Evolutionary conservation across 768 basidiomycete species (phyloP), one percentile per base, ranked within the genome.

Genomic region (Aureoboletus auriporus): DNA sequence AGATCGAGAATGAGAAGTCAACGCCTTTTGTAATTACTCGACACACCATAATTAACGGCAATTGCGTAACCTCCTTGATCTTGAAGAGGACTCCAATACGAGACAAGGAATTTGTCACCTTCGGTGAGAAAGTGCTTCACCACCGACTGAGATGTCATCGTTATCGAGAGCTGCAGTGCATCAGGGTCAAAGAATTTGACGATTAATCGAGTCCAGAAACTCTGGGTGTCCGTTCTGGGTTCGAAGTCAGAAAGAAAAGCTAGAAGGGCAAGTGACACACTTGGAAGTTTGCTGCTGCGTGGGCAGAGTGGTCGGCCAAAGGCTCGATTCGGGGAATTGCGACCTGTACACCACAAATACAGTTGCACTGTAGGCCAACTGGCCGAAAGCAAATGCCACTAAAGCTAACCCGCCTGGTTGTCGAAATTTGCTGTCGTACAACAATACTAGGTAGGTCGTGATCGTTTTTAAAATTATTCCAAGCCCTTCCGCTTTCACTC

Each of bases 41-140:
- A 63, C 79, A 42, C 44, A 89, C 95, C 96, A 63, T 98, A 99
- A 66, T 97, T 98, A 34, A 88, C 86, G 11, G 96, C 95, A 11
- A 98, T 75, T 0, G 94, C 95, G 65, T 96, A 98, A 2, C 93
- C 94, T 5, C 92, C 95, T 67, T 97, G 93, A 63, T 94, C 87
- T 39, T 82, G 73, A 42, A 95, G 69, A 28, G 87, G 83, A 50
- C 92, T 93, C 60, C 91, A 82, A 63, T 79, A 81, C 0, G 90
- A 89, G 14, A 99, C 75, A 10, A 95, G 77, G 38, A 98, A 71
- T 60, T 96, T 92, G 66, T 99, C 96, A 4, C 91, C 93, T 61
- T 98, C 96, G 0, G 95, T 98, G 26, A 99, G 72, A 54, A 97
- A 79, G 65, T 98, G 96, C 65, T 99, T 99, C 53, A 97, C 75